A percentile compares a stretch with the other conserved stretches of the same genome.
Evolutionary conservation across 129 eudicot species (phyloP).

Genomic region (Rutidosis leptorrhynchoides): DNA sequence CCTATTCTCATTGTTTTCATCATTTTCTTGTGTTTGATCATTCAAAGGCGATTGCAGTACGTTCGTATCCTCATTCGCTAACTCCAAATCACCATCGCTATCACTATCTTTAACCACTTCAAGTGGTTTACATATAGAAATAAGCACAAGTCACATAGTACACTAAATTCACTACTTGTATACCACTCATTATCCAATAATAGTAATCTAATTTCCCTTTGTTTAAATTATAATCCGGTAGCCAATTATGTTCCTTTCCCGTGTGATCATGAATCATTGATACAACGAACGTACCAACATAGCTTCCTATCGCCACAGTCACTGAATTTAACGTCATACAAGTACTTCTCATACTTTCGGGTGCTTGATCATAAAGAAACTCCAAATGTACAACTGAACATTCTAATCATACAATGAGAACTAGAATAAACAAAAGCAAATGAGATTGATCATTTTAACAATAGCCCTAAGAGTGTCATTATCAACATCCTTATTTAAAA

Average conservation of each 20-base stretch:
- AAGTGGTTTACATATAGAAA: conserved; percentile 51
- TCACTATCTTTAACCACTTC: conserved; percentile 38
- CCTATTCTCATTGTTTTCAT: conserved; percentile 11
- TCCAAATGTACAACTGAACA: conserved; percentile 78
- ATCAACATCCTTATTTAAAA: no score
- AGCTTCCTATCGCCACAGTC: conserved; percentile 56
- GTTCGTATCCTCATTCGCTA: conserved; percentile 24
- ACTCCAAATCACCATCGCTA: conserved; percentile 51
- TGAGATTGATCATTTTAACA: no score
- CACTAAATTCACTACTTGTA: conserved; percentile 57
- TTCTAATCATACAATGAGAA: no score
- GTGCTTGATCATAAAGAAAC: conserved; percentile 85
- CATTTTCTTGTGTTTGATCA: conserved; percentile 24
- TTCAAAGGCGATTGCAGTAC: conserved; percentile 9
- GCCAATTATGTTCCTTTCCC: conserved; percentile 61
- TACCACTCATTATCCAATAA: conserved; percentile 67
- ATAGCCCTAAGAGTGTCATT: no score
- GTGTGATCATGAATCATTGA: conserved; percentile 62
- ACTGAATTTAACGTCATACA: conserved; percentile 63
- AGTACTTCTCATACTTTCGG: conserved; percentile 92
- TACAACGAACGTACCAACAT: conserved; percentile 67
- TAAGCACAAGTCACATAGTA: conserved; percentile 61
- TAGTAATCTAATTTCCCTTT: conserved; percentile 72
- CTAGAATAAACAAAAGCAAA: no score
- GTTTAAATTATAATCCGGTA: conserved; percentile 77